Evolutionary conservation across 805 yeast genomes (phyloP).

Genomic region (Kodamaea sagamina): DNA sequence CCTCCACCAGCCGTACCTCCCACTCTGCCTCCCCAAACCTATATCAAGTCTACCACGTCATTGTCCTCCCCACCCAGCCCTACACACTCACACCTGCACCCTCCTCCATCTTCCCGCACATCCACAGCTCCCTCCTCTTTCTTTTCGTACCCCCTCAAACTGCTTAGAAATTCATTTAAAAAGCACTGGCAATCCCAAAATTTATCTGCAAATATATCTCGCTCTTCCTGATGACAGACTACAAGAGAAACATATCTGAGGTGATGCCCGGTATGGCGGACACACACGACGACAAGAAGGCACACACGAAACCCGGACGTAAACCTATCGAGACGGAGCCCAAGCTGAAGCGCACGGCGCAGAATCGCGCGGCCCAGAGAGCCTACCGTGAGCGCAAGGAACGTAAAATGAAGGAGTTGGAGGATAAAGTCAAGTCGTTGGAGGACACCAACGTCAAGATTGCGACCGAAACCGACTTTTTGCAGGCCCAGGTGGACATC

Average conservation of each 20-base stretch:
- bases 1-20: not conserved
- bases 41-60: too few species aligned
- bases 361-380: conserved; percentile 97
- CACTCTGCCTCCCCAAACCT: not conserved
- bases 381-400: conserved; percentile 96
- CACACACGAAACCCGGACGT: conserved; percentile 69
- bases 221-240: conserved; percentile 26
- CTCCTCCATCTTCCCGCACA: not conserved
- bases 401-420: conserved; percentile 79
- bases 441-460: conserved; percentile 73
- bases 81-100: not conserved
- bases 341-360: conserved; percentile 89
- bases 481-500: conserved; percentile 74
- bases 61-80: too few species aligned
- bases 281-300: conserved; percentile 38
- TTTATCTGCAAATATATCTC: not conserved
- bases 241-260: conserved; percentile 35
- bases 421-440: conserved; percentile 68
- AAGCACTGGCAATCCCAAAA: not conserved
- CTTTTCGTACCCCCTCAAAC: conserved; percentile 4
- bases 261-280: conserved; percentile 7
- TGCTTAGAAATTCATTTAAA: conserved; percentile 3
- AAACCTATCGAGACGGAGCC: conserved; percentile 80
- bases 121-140: not conserved
- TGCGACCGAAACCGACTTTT: conserved; percentile 67